Conservation (phyloP, 495 filamentous ascomycete genomes). For the Podospora appendiculata region DNA sequence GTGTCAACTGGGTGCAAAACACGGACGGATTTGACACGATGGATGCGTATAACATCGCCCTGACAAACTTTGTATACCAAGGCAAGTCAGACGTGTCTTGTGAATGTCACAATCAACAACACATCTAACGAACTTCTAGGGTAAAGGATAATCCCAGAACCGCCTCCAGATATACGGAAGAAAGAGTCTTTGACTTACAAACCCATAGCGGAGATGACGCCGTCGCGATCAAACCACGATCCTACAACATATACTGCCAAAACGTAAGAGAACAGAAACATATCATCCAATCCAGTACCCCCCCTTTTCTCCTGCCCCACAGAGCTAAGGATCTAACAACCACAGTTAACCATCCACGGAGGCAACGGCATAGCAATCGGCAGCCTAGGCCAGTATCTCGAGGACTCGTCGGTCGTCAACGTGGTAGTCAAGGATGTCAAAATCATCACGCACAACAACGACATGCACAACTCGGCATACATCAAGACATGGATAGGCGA, state of each 20-base stretch:
- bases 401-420: constrained; percentile 44
- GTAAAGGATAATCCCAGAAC: background rate
- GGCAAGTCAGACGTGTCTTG: constrained; percentile 8
- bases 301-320: too few relatives aligned
- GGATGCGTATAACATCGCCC: constrained; percentile 42
- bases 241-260: constrained; percentile 43
- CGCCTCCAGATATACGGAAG: too few relatives aligned
- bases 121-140: background rate
- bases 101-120: background rate
- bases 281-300: too few relatives aligned
- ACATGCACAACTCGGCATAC: constrained; percentile 45
- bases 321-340: too few relatives aligned
- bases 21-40: constrained; percentile 34
- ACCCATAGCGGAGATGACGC: constrained; percentile 44
- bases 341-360: constrained; percentile 35
- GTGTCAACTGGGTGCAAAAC: constrained; percentile 26
- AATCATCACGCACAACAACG: constrained; percentile 37
- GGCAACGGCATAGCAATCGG: constrained; percentile 54
- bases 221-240: constrained; percentile 50
- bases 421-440: constrained; percentile 39
- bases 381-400: constrained; percentile 49
- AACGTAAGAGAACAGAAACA: constrained; percentile 27
- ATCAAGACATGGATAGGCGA: constrained; percentile 53
- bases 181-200: background rate
- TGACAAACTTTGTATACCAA: constrained; percentile 51